Conservation (phyloP, 306 rosid species). For the Corylus avellana region DNA sequence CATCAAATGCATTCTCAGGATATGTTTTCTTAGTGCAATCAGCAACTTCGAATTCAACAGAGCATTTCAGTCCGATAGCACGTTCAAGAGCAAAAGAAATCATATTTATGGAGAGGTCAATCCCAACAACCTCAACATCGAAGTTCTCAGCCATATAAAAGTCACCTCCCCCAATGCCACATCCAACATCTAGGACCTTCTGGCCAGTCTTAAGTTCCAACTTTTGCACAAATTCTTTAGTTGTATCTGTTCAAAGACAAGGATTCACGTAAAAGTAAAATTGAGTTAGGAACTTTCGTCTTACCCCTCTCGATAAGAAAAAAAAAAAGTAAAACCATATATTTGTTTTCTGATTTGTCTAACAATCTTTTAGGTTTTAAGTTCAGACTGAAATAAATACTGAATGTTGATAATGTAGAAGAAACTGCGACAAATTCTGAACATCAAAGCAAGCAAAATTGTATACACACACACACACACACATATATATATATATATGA, state of each 20-base stretch:
- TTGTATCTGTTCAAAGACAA: conserved; percentile 67
- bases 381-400: background rate
- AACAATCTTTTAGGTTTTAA: background rate
- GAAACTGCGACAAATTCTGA: background rate
- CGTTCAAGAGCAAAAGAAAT: conserved; percentile 86
- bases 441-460: background rate
- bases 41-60: conserved; percentile 86
- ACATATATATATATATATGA: no score
- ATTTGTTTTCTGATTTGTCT: background rate
- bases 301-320: background rate
- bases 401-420: background rate
- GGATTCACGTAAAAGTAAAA: conserved; percentile 4
- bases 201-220: conserved; percentile 79
- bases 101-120: conserved; percentile 93
- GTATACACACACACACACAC: background rate
- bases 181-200: conserved; percentile 91
- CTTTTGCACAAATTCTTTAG: conserved; percentile 76
- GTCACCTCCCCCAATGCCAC: conserved; percentile 97
- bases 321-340: background rate
- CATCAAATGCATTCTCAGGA: conserved; percentile 72
- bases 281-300: background rate
- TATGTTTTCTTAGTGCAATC: conserved; percentile 81
- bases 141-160: conserved; percentile 87
- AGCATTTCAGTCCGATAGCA: conserved; percentile 71
- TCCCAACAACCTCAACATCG: conserved; percentile 83